A percentile compares a stretch with the other conserved stretches of the same genome.
These are phyloP conservation scores for Rachicladosporium sp. DNA, from an alignment of 2,329 filamentous ascomycete species.

Conservation along the genomic window DNA sequence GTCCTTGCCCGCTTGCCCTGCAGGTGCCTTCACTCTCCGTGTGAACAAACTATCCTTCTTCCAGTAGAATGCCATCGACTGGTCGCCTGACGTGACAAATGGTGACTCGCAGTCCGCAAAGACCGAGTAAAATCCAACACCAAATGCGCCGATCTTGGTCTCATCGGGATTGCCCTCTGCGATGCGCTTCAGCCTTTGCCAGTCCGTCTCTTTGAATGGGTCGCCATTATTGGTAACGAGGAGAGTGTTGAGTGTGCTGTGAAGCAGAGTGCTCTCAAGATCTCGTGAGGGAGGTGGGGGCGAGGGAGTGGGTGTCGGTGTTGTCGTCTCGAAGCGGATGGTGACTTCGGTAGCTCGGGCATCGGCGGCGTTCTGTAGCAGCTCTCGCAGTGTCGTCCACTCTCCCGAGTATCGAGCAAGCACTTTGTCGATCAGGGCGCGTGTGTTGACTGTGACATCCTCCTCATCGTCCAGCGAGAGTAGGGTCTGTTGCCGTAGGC, in stretches of 20 bases:
- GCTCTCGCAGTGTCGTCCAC: slow-evolving; percentile 76
- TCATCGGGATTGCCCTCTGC: slow-evolving; percentile 99
- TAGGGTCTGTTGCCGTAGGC: slow-evolving; percentile 73
- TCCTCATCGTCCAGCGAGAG: slow-evolving; percentile 81
- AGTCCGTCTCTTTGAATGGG: slow-evolving; percentile 80
- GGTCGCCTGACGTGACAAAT: slow-evolving; percentile 81
- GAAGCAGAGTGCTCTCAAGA: slow-evolving; percentile 68
- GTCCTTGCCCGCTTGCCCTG: slow-evolving; percentile 43
- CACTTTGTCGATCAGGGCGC: slow-evolving; percentile 95
- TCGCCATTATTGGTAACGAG: slow-evolving; percentile 87
- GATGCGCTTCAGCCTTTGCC: slow-evolving; percentile 86
- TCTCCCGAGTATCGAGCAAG: slow-evolving; percentile 92
- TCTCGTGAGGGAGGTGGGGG: slow-evolving; percentile 53
- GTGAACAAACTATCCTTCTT: slow-evolving; percentile 97
- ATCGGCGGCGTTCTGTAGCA: slow-evolving; percentile 97
- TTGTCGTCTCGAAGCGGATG: slow-evolving; percentile 83
- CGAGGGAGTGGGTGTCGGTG: slow-evolving; percentile 64
- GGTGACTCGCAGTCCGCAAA: slow-evolving; percentile 97
- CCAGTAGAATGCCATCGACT: slow-evolving; percentile 99
- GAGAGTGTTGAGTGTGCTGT: slow-evolving; percentile 79
- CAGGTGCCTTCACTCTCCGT: slow-evolving; percentile 61
- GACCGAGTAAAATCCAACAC: slow-evolving; percentile 96
- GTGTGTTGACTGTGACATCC: slow-evolving; percentile 93
- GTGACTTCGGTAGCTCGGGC: slow-evolving; percentile 84
- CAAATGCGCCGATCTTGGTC: slow-evolving; percentile 97